Evolutionary conservation across 208 protist genomes (phyloP).

Genomic region (Novymonas esmeraldas): DNA sequence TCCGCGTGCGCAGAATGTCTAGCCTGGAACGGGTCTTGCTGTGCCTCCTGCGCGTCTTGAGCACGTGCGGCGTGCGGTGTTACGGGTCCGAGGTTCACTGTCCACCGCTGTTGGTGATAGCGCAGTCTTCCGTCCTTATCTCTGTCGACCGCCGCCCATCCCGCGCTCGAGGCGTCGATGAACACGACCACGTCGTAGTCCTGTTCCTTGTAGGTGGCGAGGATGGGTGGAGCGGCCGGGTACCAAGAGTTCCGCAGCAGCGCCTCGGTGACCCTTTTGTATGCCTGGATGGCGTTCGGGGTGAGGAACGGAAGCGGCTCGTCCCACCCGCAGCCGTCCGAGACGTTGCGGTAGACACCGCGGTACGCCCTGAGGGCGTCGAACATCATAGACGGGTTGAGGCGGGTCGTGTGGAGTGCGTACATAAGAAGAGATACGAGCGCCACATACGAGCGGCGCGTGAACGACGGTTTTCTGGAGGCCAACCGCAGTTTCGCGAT

Average conservation of each 20-base stretch:
- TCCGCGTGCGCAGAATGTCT: neutral
- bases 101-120: conserved; percentile 6
- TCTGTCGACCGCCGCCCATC: neutral
- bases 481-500: conserved; percentile 31
- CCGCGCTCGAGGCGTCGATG: conserved; percentile 3
- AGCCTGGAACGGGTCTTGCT: neutral
- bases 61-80: neutral
- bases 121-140: neutral
- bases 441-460: conserved; percentile 1
- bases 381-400: conserved; percentile 19
- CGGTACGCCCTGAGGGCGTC: conserved; percentile 13
- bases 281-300: neutral
- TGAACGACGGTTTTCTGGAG: conserved; percentile 7
- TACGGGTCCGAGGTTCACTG: conserved; percentile 5
- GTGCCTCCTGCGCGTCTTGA: neutral
- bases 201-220: neutral
- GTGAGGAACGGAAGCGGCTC: conserved; percentile 6
- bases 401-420: conserved; percentile 20
- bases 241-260: conserved; percentile 5
- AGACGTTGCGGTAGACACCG: neutral
- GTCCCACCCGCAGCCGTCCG: conserved; percentile 12
- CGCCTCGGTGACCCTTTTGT: neutral
- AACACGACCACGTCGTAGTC: neutral
- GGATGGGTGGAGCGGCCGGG: neutral
- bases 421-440: conserved; percentile 14